Percentiles rank a stretch among this genome's conserved stretches.
phyloP scores from a whole-genome alignment of 2,329 filamentous ascomycete genomes.

The Alternaria sp. region DNA sequence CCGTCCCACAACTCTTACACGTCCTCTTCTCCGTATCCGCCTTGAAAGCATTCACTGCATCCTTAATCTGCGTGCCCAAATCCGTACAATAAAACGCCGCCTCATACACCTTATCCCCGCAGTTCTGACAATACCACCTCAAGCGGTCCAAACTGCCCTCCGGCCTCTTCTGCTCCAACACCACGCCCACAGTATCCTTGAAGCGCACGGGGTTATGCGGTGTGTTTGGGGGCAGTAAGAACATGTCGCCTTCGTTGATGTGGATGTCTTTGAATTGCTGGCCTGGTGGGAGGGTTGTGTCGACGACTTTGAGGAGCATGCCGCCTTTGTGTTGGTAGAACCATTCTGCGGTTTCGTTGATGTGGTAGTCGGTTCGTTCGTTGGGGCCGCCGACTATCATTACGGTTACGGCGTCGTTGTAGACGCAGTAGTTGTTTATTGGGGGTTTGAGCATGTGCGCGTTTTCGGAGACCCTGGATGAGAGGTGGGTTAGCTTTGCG shows the following conservation, averaged over 20 bases:
- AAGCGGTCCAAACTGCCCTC: conserved; percentile 74
- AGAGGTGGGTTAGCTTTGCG: neutral
- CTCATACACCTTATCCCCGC: conserved; percentile 79
- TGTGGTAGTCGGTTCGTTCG: conserved; percentile 95
- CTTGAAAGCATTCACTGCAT: conserved; percentile 83
- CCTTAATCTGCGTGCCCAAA: conserved; percentile 92
- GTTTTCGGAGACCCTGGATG: conserved; percentile 82
- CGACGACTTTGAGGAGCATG: conserved; percentile 93
- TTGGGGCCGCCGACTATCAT: conserved; percentile 98
- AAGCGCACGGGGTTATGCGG: conserved; percentile 96
- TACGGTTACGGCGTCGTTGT: conserved; percentile 81
- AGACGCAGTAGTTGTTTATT: conserved; percentile 97
- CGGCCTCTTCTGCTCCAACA: conserved; percentile 85
- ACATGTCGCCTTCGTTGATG: conserved; percentile 93
- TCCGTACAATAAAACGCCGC: conserved; percentile 86
- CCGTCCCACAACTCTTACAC: conserved; percentile 76
- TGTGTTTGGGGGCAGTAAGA: conserved; percentile 90
- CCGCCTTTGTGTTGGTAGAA: conserved; percentile 96
- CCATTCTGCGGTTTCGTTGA: conserved; percentile 95
- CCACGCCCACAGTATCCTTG: conserved; percentile 89
- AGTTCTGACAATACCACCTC: conserved; percentile 86
- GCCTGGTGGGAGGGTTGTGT: conserved; percentile 51
- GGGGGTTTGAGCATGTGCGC: conserved; percentile 91
- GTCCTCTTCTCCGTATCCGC: conserved; percentile 71
- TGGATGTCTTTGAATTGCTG: conserved; percentile 78